phyloP scores from a whole-genome alignment of 192 early-diverging fungal genomes.

The Dispira simplex region DNA sequence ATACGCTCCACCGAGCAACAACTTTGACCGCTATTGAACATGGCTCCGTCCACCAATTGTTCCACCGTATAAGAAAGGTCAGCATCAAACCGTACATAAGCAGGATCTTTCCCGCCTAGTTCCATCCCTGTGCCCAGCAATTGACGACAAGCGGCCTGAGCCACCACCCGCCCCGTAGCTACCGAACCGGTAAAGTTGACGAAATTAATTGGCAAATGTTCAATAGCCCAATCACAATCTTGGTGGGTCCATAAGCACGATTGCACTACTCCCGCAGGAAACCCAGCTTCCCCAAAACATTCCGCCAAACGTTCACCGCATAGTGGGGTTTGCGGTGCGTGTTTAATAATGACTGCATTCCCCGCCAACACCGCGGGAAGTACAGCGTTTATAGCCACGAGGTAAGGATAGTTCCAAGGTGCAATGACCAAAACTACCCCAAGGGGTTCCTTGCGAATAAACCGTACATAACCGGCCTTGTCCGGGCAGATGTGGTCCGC shows the following conservation, averaged over 20 bases:
- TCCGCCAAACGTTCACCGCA: constrained; percentile 51
- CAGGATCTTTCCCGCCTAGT: constrained; percentile 75
- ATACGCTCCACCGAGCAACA: constrained; percentile 70
- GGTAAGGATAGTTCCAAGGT: constrained; percentile 78
- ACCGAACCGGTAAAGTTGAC: constrained; percentile 12
- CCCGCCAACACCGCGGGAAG: constrained; percentile 65
- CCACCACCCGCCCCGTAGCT: background rate
- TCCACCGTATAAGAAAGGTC: constrained; percentile 56
- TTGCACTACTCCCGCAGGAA: constrained; percentile 54
- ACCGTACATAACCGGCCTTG: constrained; percentile 38
- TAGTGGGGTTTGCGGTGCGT: constrained; percentile 66
- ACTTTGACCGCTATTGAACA: constrained; percentile 69
- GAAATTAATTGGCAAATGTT: constrained; percentile 9
- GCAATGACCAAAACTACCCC: constrained; percentile 47
- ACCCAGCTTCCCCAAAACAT: constrained; percentile 45
- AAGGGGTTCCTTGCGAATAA: constrained; percentile 53
- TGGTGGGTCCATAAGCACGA: constrained; percentile 5
- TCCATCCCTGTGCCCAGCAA: constrained; percentile 47
- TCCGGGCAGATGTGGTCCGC: background rate
- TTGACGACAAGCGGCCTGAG: background rate
- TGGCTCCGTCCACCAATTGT: constrained; percentile 62
- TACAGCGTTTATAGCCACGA: constrained; percentile 60
- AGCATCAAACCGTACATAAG: constrained; percentile 57
- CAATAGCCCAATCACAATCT: constrained; percentile 11
- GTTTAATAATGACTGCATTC: constrained; percentile 61